A percentile compares a stretch with the other conserved stretches of the same genome.
Evolutionary conservation across 192 early-diverging fungal species (phyloP).

Genomic region (Coemansia sp.): DNA sequence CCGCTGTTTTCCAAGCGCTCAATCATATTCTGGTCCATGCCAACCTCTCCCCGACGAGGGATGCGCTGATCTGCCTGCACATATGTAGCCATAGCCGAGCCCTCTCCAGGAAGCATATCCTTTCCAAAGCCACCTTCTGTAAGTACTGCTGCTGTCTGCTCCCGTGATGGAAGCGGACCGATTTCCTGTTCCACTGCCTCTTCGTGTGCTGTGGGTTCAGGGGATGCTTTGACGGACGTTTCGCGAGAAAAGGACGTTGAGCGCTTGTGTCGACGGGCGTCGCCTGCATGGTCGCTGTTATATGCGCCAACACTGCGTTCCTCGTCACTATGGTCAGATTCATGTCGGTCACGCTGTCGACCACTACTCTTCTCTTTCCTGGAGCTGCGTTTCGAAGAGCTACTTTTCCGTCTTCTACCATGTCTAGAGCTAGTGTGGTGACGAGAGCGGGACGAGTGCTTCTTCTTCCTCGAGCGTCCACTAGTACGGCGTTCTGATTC

Average conservation of each 20-base stretch:
- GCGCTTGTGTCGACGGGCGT: not conserved
- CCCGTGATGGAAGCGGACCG: conserved; percentile 18
- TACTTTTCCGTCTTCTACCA: not conserved
- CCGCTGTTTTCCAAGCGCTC: conserved; percentile 80
- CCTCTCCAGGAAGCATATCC: conserved; percentile 84
- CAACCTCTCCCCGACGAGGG: conserved; percentile 96
- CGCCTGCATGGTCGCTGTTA: not conserved
- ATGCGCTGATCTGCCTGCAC: conserved; percentile 92
- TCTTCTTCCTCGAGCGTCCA: conserved; percentile 6
- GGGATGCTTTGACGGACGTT: not conserved
- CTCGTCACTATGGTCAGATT: conserved; percentile 14
- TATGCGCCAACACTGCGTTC: conserved; percentile 12
- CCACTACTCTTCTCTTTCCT: conserved; percentile 12
- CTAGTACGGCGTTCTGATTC: not conserved
- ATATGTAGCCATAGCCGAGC: conserved; percentile 85
- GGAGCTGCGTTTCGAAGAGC: conserved; percentile 4
- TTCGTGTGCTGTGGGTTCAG: not conserved
- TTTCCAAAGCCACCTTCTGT: conserved; percentile 65
- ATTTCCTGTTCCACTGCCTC: conserved; percentile 17
- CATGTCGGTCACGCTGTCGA: not conserved
- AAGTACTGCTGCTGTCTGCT: not conserved
- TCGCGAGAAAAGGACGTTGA: not conserved
- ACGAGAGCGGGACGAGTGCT: conserved; percentile 13
- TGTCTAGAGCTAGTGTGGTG: conserved; percentile 2
- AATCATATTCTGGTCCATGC: conserved; percentile 82